Percentiles rank a stretch among this genome's conserved stretches.
phyloP scores from a whole-genome alignment of 805 yeast genomes.

The Ogataea naganishii region DNA sequence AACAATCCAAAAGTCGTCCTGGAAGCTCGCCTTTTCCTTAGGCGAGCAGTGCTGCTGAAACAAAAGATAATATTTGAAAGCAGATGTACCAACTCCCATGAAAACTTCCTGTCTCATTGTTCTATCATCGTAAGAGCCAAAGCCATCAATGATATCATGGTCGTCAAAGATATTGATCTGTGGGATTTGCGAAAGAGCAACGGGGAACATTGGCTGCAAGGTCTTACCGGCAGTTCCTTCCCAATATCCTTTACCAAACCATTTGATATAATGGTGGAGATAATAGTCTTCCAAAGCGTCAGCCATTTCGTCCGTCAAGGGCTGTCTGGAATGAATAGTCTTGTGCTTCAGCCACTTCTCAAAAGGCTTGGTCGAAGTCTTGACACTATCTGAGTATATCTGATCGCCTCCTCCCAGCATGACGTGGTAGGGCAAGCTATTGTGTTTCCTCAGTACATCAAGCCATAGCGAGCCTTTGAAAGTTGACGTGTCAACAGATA shows the following conservation, averaged over 20 bases:
- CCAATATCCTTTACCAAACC: conserved; percentile 94
- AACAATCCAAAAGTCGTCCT: conserved; percentile 53
- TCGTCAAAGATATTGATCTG: conserved; percentile 84
- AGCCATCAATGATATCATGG: conserved; percentile 95
- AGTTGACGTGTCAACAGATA: conserved; percentile 53
- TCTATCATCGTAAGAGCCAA: conserved; percentile 72
- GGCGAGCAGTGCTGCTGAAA: conserved; percentile 79
- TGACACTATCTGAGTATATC: conserved; percentile 79
- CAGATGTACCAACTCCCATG: conserved; percentile 62
- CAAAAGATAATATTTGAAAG: conserved; percentile 80
- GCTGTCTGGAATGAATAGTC: conserved; percentile 31
- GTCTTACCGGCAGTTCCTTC: conserved; percentile 59
- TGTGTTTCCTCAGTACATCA: conserved; percentile 70
- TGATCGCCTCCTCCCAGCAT: conserved; percentile 99
- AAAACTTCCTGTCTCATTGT: conserved; percentile 72
- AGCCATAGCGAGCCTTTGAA: conserved; percentile 80
- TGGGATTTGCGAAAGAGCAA: conserved; percentile 78
- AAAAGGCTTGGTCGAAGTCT: conserved; percentile 44
- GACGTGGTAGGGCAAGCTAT: conserved; percentile 62
- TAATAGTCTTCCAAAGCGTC: conserved; percentile 59
- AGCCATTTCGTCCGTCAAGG: conserved; percentile 37
- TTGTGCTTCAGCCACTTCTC: conserved; percentile 55
- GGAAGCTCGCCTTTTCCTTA: conserved; percentile 28
- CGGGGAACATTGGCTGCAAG: conserved; percentile 57
- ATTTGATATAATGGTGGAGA: conserved; percentile 62